phyloP scores from a whole-genome alignment of 768 basidiomycete species.

The Pholiota molesta region DNA sequence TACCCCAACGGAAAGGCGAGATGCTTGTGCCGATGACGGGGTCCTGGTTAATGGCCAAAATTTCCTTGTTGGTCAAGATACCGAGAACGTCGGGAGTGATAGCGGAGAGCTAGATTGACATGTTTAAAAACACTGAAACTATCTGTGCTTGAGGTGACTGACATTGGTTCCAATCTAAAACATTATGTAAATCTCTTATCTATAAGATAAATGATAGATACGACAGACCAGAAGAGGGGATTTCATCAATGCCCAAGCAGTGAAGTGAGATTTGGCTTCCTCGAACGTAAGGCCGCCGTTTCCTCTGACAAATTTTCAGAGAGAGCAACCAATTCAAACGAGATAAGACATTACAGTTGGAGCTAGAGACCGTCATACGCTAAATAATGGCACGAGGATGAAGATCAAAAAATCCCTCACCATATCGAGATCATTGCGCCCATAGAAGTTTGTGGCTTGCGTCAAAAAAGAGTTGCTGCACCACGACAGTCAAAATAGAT shows the following conservation, averaged over 20 bases:
- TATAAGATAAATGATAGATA: background rate
- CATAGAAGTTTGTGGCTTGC: constrained; percentile 64
- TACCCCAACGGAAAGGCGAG: constrained; percentile 71
- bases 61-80: constrained; percentile 64
- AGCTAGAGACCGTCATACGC: constrained; percentile 34
- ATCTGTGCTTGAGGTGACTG: constrained; percentile 17
- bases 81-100: constrained; percentile 53
- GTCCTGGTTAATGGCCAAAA: constrained; percentile 73
- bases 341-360: constrained; percentile 47
- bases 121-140: background rate
- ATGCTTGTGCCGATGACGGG: constrained; percentile 61
- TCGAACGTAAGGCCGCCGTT: constrained; percentile 65
- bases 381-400: background rate
- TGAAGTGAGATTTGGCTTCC: constrained; percentile 71
- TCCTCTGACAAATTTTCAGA: constrained; percentile 40
- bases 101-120: constrained; percentile 44
- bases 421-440: constrained; percentile 72
- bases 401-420: constrained; percentile 32
- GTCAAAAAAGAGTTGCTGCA: constrained; percentile 68
- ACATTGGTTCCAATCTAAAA: constrained; percentile 57
- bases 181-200: constrained; percentile 2
- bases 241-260: constrained; percentile 74
- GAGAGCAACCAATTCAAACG: background rate
- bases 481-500: background rate
- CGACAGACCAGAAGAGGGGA: constrained; percentile 51